Percentiles rank a stretch among this genome's conserved stretches.
phyloP scores from a whole-genome alignment of 148 eudicot genomes.

The Camellia japonica region DNA sequence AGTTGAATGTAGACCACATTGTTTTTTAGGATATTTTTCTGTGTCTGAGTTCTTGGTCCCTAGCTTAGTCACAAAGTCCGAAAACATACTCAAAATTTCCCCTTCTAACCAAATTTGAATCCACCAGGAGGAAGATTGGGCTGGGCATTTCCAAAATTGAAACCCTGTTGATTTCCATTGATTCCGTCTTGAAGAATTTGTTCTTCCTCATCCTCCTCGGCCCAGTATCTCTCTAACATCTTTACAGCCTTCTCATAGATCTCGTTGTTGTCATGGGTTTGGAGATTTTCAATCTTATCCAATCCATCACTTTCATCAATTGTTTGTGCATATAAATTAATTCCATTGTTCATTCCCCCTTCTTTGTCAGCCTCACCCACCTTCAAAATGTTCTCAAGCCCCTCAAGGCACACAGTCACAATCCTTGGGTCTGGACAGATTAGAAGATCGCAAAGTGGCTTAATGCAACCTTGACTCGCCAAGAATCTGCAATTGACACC shows the following conservation, averaged over 20 bases:
- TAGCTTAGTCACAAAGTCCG: too few species aligned
- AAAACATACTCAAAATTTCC: background rate
- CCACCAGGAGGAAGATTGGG: slow-evolving; percentile 57
- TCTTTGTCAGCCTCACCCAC: slow-evolving; percentile 83
- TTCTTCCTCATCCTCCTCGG: slow-evolving; percentile 60
- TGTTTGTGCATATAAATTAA: slow-evolving; percentile 66
- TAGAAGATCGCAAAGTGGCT: slow-evolving; percentile 79
- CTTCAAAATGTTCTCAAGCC: slow-evolving; percentile 80
- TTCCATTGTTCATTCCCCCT: slow-evolving; percentile 49
- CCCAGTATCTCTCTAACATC: slow-evolving; percentile 76
- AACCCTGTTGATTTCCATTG: slow-evolving; percentile 40
- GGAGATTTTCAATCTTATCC: slow-evolving; percentile 76
- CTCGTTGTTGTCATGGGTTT: slow-evolving; percentile 72
- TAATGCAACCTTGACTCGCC: slow-evolving; percentile 71
- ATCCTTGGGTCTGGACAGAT: slow-evolving; percentile 81
- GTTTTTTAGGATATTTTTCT: too few species aligned
- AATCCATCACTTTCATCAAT: slow-evolving; percentile 74
- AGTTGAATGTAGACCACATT: too few species aligned
- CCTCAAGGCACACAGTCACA: slow-evolving; percentile 78
- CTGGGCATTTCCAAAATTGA: slow-evolving; percentile 48
- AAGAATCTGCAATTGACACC: slow-evolving; percentile 45
- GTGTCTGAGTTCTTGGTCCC: too few species aligned
- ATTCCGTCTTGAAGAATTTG: slow-evolving; percentile 38
- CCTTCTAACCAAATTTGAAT: slow-evolving; percentile 48
- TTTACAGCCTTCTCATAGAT: slow-evolving; percentile 80